These are phyloP conservation scores for Jaenimonas drosophilae DNA, from an alignment of 208 protist genomes.

Conservation along the genomic window DNA sequence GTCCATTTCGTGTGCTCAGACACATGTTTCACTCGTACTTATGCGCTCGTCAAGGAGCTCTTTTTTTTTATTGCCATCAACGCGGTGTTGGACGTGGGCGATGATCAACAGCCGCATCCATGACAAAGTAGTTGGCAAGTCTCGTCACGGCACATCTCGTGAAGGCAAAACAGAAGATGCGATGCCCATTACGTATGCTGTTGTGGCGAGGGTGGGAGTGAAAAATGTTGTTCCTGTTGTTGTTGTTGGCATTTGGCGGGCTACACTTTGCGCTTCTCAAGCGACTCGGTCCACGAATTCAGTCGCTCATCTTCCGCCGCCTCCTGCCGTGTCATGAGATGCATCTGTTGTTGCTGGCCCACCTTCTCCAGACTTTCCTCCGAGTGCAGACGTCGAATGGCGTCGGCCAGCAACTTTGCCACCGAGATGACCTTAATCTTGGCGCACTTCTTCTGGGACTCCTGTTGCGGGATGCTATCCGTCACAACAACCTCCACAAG, in stretches of 20 bases:
- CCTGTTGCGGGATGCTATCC: conserved; percentile 87
- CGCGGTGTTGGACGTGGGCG: no score
- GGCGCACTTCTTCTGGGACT: conserved; percentile 41
- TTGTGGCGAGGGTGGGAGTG: not conserved
- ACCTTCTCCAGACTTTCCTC: conserved; percentile 74
- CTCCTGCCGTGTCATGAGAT: no score
- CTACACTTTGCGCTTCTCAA: no score
- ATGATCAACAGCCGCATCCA: no score
- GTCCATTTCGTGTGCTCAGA: no score
- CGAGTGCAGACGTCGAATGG: conserved; percentile 79
- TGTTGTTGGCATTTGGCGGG: not conserved
- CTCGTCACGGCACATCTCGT: no score
- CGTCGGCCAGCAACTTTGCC: conserved; percentile 78
- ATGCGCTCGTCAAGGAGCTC: no score
- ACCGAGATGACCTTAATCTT: conserved; percentile 86
- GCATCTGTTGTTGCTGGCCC: conserved; percentile 7
- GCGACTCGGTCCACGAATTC: no score
- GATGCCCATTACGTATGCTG: not conserved
- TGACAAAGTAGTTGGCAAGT: no score
- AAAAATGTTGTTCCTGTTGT: not conserved
- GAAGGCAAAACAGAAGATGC: conserved; percentile 1
- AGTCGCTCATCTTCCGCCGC: no score
- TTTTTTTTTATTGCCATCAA: no score
- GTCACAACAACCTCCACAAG: conserved; percentile 91
- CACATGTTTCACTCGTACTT: no score